These are phyloP conservation scores for Russula griseocarnosa DNA, from an alignment of 768 basidiomycete species.

Conservation along the genomic window DNA sequence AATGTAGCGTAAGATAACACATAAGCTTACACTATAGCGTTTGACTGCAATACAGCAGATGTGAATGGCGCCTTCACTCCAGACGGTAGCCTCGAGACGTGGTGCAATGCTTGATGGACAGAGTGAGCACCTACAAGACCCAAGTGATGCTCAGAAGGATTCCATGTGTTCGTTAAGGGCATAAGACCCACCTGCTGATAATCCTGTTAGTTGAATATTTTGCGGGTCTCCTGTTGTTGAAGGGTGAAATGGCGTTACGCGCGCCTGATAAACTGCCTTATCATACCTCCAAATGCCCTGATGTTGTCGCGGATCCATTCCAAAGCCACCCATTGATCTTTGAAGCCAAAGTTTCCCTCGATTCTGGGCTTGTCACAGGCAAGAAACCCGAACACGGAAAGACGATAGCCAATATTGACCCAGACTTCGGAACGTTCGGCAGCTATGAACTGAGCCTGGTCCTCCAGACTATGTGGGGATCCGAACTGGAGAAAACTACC, in stretches of 20 bases:
- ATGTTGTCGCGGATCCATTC: conserved; percentile 71
- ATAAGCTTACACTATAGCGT: conserved; percentile 55
- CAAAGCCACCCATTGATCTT: conserved; percentile 78
- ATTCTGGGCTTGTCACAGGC: conserved; percentile 59
- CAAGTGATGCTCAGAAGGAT: neutral
- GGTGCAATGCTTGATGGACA: conserved; percentile 69
- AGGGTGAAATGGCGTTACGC: neutral
- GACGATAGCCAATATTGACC: conserved; percentile 73
- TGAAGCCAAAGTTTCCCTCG: conserved; percentile 77
- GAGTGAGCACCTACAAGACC: conserved; percentile 57
- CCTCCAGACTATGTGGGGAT: conserved; percentile 57
- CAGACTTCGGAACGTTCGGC: conserved; percentile 63
- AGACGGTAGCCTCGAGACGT: conserved; percentile 57
- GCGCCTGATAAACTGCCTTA: neutral
- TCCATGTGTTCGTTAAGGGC: neutral
- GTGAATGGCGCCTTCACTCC: conserved; percentile 58
- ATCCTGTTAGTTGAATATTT: conserved; percentile 58
- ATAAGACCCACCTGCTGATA: conserved; percentile 57
- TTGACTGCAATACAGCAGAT: conserved; percentile 67
- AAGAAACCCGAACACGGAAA: conserved; percentile 74
- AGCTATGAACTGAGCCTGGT: conserved; percentile 65
- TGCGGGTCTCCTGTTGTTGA: conserved; percentile 49
- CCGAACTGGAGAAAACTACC: conserved; percentile 73
- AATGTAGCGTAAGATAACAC: neutral
- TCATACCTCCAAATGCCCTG: conserved; percentile 58